phyloP scores from a whole-genome alignment of 2,329 filamentous ascomycete genomes.

The Epichloe uncinata region DNA sequence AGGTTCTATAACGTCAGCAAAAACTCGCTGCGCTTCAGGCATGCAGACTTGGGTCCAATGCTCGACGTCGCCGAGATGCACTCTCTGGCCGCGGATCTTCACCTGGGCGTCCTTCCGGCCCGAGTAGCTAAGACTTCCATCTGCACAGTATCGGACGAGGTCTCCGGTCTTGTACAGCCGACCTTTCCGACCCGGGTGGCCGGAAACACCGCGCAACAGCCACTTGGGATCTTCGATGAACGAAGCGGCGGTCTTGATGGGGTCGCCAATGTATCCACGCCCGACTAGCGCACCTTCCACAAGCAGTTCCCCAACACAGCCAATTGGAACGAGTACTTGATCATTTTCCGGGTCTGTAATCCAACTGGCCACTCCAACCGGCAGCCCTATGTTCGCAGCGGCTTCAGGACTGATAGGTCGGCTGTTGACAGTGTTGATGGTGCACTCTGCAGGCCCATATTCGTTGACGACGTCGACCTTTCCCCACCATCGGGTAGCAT shows the following conservation, averaged over 20 bases:
- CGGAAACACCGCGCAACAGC: conserved; percentile 5
- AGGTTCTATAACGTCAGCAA: background rate
- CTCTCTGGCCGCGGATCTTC: conserved; percentile 5
- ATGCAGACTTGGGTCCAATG: background rate
- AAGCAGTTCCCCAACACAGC: conserved; percentile 19
- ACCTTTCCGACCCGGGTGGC: conserved; percentile 4
- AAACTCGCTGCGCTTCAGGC: background rate
- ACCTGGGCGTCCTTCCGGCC: conserved; percentile 8
- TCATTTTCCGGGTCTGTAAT: background rate
- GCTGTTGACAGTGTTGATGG: background rate
- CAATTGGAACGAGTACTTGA: background rate
- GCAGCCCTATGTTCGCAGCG: no score
- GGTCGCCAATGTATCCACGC: conserved; percentile 32
- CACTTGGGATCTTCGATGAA: conserved; percentile 15
- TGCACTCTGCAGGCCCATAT: background rate
- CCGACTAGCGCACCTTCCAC: conserved; percentile 33
- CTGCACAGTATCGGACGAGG: conserved; percentile 8
- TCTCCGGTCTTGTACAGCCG: conserved; percentile 10
- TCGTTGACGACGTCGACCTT: background rate
- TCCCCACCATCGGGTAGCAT: background rate
- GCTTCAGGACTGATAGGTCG: background rate
- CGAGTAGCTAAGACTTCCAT: background rate
- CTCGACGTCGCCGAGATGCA: conserved; percentile 6
- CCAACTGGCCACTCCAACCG: background rate
- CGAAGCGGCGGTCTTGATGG: conserved; percentile 16